Base-by-base conservation (phyloP, 495 filamentous ascomycete genomes). In the Tuber indicum region DNA sequence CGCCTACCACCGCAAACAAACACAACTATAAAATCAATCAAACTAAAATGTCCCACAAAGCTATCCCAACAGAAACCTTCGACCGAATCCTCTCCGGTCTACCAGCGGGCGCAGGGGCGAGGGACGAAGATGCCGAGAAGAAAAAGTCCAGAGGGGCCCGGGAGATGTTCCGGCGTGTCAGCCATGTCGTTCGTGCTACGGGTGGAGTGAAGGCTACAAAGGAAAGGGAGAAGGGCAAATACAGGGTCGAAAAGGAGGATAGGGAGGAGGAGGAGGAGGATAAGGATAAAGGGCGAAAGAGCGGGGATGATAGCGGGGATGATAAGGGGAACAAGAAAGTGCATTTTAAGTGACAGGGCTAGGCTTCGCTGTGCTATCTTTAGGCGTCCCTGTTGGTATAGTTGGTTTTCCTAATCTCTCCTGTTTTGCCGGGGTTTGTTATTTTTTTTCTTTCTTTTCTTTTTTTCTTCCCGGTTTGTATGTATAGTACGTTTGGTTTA, bases 161-260 rank as follows among this genome's bases (percentile, higher is more conserved):
- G 26, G 32, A 66, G 58, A 66, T 66, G 58, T 66, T 66, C 7
- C 58, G 26, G 26, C 58, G 58, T 36, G 58, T 66, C 58, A 66
- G 58, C 58, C 17, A 66, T 66, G 58, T n/a, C 32, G 58, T 66
- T 36, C 58, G 58, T 66, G 58, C 58, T 66, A 66, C 58, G 26
- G 14, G 58, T 26, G 58, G 58, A 36, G 58, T 36, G 58, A 66
- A 36, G 58, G n/a, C 26, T 16, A 3, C 26, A 36, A 66, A 66
- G 58, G 58, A 58, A 14, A 58, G 49, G n/a, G 49, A 66, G 58
- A 66, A 66, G 58, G 58, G 58, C 58, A 66, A 66, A 16, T 26
- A 36, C 14, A 66, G 58, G 26, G 32, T 36, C 58, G 58, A 66
- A 36, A 66, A 36, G 26, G 58, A 66, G 26, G 26, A 66, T 36